phyloP scores from a whole-genome alignment of 1,284 basidiomycete species.

The Stygiomarasmius scandens region DNA sequence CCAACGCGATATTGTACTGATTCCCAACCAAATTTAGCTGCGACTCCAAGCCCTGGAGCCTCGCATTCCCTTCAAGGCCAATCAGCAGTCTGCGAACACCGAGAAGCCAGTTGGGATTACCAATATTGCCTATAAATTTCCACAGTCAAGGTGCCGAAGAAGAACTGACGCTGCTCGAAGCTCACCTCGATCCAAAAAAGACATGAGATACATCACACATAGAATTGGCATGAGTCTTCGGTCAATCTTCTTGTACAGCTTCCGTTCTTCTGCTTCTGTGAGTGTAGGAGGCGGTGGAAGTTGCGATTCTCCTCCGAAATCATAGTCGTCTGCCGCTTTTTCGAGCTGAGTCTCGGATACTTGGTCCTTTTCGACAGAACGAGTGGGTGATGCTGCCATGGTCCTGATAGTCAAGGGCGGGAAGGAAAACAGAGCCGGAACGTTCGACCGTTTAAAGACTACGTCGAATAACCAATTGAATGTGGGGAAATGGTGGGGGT shows the following conservation, averaged over 20 bases:
- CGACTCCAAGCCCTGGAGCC: constrained; percentile 57
- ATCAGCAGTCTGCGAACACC: not conserved
- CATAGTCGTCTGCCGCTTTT: constrained; percentile 18
- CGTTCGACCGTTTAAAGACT: too few relatives aligned
- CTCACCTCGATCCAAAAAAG: constrained; percentile 66
- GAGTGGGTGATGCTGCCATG: constrained; percentile 3
- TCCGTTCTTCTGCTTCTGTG: constrained; percentile 54
- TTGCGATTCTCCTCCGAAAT: constrained; percentile 42
- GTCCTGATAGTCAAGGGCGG: constrained; percentile 1
- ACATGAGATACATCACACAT: constrained; percentile 63
- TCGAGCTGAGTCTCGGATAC: constrained; percentile 9
- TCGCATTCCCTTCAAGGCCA: constrained; percentile 58
- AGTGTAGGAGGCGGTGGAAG: constrained; percentile 50
- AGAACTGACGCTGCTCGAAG: not conserved
- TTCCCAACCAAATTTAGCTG: constrained; percentile 60
- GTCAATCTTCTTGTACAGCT: constrained; percentile 68
- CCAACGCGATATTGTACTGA: constrained; percentile 68
- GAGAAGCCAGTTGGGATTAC: constrained; percentile 29
- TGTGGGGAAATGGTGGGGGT: too few relatives aligned
- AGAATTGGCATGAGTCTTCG: constrained; percentile 65
- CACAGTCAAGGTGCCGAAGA: not conserved
- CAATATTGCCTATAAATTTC: constrained; percentile 52
- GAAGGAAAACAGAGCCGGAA: too few relatives aligned
- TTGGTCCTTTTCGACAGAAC: constrained; percentile 2
- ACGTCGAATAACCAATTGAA: too few relatives aligned